Conservation (phyloP, 148 eudicot genomes). For the Gaultheria prostrata region DNA sequence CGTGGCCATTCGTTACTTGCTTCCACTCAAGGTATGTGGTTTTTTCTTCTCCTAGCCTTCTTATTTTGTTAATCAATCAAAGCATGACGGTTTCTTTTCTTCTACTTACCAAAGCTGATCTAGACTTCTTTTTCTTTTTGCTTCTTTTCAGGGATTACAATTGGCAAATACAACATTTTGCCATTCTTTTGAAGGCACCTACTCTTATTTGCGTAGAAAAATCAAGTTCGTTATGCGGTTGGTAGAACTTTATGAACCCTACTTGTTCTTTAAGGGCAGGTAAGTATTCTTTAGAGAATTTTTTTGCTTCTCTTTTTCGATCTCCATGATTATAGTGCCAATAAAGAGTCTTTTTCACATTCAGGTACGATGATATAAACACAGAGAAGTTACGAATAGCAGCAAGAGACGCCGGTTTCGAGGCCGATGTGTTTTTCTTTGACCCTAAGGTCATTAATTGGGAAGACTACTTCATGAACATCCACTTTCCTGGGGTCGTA, state of each 20-base stretch:
- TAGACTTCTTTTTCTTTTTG: neutral
- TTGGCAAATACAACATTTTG: conserved; percentile 48
- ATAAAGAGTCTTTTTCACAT: neutral
- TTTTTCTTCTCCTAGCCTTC: neutral
- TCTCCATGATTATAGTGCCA: neutral
- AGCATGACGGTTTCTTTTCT: neutral
- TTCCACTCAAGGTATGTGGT: conserved; percentile 50
- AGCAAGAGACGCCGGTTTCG: conserved; percentile 21
- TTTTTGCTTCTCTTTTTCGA: neutral
- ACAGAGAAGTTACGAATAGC: conserved; percentile 32
- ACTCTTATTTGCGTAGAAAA: conserved; percentile 40
- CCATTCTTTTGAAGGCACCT: conserved; percentile 41
- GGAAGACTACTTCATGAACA: conserved; percentile 48
- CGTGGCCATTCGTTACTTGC: conserved; percentile 47
- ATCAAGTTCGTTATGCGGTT: conserved; percentile 48
- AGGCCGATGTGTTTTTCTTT: conserved; percentile 41
- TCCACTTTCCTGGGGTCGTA: conserved; percentile 45
- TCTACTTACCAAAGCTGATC: neutral
- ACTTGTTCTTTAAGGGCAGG: conserved; percentile 64
- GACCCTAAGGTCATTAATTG: conserved; percentile 45
- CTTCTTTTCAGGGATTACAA: conserved; percentile 37
- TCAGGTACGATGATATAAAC: conserved; percentile 47
- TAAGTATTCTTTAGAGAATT: neutral
- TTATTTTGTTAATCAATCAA: neutral
- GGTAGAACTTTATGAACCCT: conserved; percentile 56